A percentile compares a stretch with the other conserved stretches of the same genome.
phyloP scores from a whole-genome alignment of 2,329 filamentous ascomycete genomes.

The Cytospora piceae region DNA sequence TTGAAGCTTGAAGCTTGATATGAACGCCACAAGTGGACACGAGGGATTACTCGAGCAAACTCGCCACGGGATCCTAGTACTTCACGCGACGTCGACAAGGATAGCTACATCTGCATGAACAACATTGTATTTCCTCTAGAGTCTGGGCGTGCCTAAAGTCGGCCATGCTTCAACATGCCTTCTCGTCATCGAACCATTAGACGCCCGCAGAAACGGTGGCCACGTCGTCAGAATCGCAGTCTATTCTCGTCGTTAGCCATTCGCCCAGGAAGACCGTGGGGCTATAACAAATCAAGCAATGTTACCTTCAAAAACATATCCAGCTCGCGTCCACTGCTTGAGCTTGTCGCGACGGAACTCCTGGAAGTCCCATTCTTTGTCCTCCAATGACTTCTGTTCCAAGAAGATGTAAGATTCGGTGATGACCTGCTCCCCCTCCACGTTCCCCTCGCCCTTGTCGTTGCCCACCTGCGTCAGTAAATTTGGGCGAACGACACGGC shows the following conservation, averaged over 20 bases:
- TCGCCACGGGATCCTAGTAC: not conserved
- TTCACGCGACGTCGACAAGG: not conserved
- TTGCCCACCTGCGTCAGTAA: constrained; percentile 46
- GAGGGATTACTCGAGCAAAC: not conserved
- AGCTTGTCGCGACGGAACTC: constrained; percentile 79
- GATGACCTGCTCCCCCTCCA: constrained; percentile 51
- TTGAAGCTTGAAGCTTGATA: not conserved
- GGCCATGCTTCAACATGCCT: not conserved
- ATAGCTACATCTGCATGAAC: not conserved
- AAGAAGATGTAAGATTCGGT: constrained; percentile 70
- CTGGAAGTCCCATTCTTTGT: constrained; percentile 84
- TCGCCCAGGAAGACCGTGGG: not conserved
- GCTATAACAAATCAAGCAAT: not conserved
- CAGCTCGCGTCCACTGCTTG: constrained; percentile 56
- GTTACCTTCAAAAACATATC: constrained; percentile 50
- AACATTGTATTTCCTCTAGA: not conserved
- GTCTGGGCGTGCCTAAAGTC: not conserved
- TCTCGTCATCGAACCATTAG: not conserved
- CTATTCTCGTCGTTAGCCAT: constrained; percentile 24
- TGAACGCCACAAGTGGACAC: not conserved
- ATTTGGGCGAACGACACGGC: constrained; percentile 59
- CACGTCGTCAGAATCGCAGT: constrained; percentile 32
- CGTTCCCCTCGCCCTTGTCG: constrained; percentile 45
- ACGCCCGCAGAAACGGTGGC: constrained; percentile 30
- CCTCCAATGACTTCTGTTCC: constrained; percentile 59